Base-by-base conservation (phyloP, 495 filamentous ascomycete species). In the Copromyces sp. region DNA sequence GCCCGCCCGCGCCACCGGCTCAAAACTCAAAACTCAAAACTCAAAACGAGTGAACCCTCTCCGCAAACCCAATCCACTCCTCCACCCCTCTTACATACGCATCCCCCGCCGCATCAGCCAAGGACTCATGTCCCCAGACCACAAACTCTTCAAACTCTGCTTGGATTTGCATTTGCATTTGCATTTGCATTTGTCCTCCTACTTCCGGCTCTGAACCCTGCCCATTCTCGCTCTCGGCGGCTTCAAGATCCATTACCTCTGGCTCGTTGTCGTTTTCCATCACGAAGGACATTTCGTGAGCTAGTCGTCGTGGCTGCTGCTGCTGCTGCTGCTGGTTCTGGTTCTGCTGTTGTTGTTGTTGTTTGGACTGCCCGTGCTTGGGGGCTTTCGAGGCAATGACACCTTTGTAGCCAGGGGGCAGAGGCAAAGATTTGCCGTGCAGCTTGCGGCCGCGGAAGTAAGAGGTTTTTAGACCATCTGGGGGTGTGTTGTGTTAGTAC, bases 361-460 rank as follows among this genome's bases (percentile, higher is more conserved):
- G 0, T 24, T 24, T 0, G 24, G 24, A 24, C 24, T 24, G 24
- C 24, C 24, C 24, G 4, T 29, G 53, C 0, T 68, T 29, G 1
- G 68, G 17, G 29, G 68, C 12, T 6, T 73, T 81, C 73, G 69
- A 70, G 1, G 83, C 78, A 3, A 87, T 80, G 3, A 83, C 77
- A 9, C 94, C 94, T 77, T 87, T 82, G 79, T 97, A 98, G 0
- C 91, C 91, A 47, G 89, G 82, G 0, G 95, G 94, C 6, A 97
- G 77, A 12, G 86, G 84, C 38, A 95, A 82, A 20, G 83, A 79
- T 71, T 87, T 90, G 37, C 93, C 93, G 59, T 87, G 85, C 20
- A 98, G 84, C 76, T 91, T 95, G 47, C 95, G 89, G 40, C 95
- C 95, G 39, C 95, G 91, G 74, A 97, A 92, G 77, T 95, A 92